phyloP scores from a whole-genome alignment of 495 filamentous ascomycete species.

The Umbilicaria muhlenbergii region DNA sequence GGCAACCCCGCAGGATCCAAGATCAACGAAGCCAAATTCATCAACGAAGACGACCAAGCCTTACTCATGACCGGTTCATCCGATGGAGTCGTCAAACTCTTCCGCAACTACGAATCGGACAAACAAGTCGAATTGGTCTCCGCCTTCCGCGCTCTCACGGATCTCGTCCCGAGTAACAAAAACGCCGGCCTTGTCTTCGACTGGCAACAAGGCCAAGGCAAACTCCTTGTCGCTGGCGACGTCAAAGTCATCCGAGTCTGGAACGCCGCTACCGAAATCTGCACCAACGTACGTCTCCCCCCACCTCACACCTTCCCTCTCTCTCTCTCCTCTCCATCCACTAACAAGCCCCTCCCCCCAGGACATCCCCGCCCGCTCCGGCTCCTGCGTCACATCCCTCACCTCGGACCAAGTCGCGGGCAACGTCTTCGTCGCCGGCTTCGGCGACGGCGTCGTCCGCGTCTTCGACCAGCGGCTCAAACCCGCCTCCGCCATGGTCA shows the following conservation, averaged over 20 bases:
- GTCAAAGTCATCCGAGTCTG: slow-evolving; percentile 91
- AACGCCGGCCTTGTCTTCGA: slow-evolving; percentile 94
- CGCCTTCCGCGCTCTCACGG: slow-evolving; percentile 78
- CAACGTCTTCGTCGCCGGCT: slow-evolving; percentile 88
- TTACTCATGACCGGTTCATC: slow-evolving; percentile 88
- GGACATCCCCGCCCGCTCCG: slow-evolving; percentile 91
- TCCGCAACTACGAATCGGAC: slow-evolving; percentile 64
- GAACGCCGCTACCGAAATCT: slow-evolving; percentile 88
- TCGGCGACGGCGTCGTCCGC: slow-evolving; percentile 89
- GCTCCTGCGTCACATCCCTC: slow-evolving; percentile 86
- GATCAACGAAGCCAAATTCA: slow-evolving; percentile 87
- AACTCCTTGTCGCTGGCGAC: slow-evolving; percentile 86
- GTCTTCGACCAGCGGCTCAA: slow-evolving; percentile 82
- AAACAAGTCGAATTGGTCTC: slow-evolving; percentile 72
- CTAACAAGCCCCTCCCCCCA: slow-evolving; percentile 7
- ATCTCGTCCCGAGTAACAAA: slow-evolving; percentile 79
- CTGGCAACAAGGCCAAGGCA: slow-evolving; percentile 96
- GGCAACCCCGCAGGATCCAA: slow-evolving; percentile 80
- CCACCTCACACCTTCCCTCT: background rate
- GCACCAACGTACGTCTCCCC: slow-evolving; percentile 44
- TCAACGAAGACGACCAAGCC: slow-evolving; percentile 96
- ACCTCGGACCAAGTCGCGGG: slow-evolving; percentile 96
- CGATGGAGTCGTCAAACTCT: slow-evolving; percentile 88
- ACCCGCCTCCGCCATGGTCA: slow-evolving; percentile 76
- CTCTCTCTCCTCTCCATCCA: background rate